Evolutionary conservation across 2,329 filamentous ascomycete species (phyloP).

Genomic region (Stagonosporopsis rhizophila): DNA sequence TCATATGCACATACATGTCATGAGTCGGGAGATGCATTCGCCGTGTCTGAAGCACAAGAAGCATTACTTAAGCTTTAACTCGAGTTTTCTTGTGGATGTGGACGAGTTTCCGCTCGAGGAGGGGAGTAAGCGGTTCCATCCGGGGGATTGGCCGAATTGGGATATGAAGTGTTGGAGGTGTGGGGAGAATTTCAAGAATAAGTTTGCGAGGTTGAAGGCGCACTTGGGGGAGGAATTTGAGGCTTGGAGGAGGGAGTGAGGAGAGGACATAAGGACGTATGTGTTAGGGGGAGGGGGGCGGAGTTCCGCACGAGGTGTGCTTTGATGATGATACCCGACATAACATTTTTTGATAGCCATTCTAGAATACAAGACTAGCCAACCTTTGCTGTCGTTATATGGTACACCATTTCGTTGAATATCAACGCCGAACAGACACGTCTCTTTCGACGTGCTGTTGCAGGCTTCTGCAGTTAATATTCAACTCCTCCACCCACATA

Average conservation of each 20-base stretch:
- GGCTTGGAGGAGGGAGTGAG: constrained; percentile 66
- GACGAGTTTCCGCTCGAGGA: constrained; percentile 77
- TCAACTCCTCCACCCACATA: neutral
- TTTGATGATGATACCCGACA: constrained; percentile 7
- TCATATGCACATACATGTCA: constrained; percentile 87
- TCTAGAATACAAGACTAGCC: constrained; percentile 28
- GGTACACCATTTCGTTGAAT: constrained; percentile 23
- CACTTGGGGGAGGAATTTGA: constrained; percentile 80
- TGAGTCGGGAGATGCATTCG: constrained; percentile 80
- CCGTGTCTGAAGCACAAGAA: constrained; percentile 76
- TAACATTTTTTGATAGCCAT: constrained; percentile 12
- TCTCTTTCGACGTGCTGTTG: neutral
- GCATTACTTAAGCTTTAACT: constrained; percentile 92
- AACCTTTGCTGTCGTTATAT: constrained; percentile 22
- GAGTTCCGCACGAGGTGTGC: too few species aligned
- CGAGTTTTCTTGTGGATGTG: constrained; percentile 80
- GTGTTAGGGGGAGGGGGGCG: neutral
- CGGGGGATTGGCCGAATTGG: constrained; percentile 65
- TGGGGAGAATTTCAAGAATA: constrained; percentile 73
- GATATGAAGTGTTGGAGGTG: constrained; percentile 89
- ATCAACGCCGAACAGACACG: neutral
- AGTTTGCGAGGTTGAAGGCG: constrained; percentile 74
- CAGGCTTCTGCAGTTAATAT: neutral
- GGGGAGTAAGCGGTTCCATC: constrained; percentile 69
- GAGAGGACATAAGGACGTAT: too few species aligned